Evolutionary conservation across 176 grass and related monocot species (phyloP).

Genomic region (Coix lacrymajobi): DNA sequence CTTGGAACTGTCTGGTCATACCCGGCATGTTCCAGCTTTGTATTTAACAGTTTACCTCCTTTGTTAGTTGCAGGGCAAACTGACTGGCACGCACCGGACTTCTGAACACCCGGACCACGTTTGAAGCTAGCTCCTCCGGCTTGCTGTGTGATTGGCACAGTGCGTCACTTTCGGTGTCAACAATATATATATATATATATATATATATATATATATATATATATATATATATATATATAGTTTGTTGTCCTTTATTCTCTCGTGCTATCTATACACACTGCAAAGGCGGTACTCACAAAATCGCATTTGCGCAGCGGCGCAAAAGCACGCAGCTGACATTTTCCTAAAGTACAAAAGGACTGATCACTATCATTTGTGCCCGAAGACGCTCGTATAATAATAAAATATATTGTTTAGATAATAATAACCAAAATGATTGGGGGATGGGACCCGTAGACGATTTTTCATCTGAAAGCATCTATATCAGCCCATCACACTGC

Average conservation of each 20-base stretch:
- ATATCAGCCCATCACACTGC: background rate
- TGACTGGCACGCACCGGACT: no score
- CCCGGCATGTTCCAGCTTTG: no score
- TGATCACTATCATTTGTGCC: conserved; percentile 24
- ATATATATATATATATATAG: background rate
- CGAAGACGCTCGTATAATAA: background rate
- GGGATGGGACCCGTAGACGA: background rate
- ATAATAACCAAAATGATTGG: background rate
- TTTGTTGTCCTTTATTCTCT: background rate
- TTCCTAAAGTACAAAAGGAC: conserved; percentile 33
- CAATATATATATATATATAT: no score
- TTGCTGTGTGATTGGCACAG: no score
- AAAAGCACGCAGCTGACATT: conserved; percentile 30
- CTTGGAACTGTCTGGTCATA: no score
- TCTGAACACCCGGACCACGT: no score
- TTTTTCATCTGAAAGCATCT: conserved; percentile 33
- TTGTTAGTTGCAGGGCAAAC: no score
- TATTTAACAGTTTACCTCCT: no score
- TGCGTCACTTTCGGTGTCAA: no score
- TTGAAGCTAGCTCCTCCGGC: no score
- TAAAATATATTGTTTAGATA: background rate
- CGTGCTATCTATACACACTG: background rate
- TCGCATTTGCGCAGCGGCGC: background rate
- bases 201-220: no score
- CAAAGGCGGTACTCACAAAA: background rate